phyloP scores from a whole-genome alignment of 2,329 filamentous ascomycete genomes.

The Cadophora sp. region DNA sequence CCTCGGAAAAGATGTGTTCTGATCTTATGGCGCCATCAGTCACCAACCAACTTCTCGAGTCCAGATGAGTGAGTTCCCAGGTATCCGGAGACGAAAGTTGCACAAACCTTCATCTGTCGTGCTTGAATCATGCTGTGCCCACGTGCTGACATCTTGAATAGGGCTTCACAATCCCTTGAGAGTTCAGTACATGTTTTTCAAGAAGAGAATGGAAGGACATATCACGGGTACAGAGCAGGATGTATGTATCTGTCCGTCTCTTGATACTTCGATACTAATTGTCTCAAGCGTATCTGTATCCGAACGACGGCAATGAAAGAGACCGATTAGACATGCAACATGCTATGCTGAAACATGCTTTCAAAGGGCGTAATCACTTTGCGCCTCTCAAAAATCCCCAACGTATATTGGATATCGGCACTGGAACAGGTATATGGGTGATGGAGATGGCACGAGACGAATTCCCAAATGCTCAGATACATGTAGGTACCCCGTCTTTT shows the following conservation, averaged over 20 bases:
- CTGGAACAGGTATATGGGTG: slow-evolving; percentile 67
- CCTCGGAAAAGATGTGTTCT: slow-evolving; percentile 17
- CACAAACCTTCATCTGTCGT: slow-evolving; percentile 23
- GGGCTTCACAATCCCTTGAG: slow-evolving; percentile 22
- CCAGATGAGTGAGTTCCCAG: slow-evolving; percentile 36
- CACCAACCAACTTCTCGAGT: slow-evolving; percentile 23
- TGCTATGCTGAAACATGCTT: slow-evolving; percentile 50
- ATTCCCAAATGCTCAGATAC: slow-evolving; percentile 63
- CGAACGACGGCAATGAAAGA: slow-evolving; percentile 57
- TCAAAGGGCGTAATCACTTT: slow-evolving; percentile 48
- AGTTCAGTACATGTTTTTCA: slow-evolving; percentile 34
- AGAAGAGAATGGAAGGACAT: slow-evolving; percentile 41
- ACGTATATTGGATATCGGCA: slow-evolving; percentile 49
- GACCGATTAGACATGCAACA: slow-evolving; percentile 57
- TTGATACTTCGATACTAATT: background rate
- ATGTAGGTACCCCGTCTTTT: slow-evolving; percentile 34
- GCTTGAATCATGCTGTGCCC: background rate
- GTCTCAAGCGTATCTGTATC: slow-evolving; percentile 42
- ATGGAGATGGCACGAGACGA: slow-evolving; percentile 62
- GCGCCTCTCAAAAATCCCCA: slow-evolving; percentile 50
- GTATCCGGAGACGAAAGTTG: slow-evolving; percentile 32
- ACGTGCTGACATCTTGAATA: slow-evolving; percentile 22
- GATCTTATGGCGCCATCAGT: slow-evolving; percentile 22
- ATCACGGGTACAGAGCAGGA: slow-evolving; percentile 37
- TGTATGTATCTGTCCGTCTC: slow-evolving; percentile 13